A percentile compares a stretch with the other conserved stretches of the same genome.
phyloP scores from a whole-genome alignment of 2,329 filamentous ascomycete genomes.

The Falciphora oryzae region DNA sequence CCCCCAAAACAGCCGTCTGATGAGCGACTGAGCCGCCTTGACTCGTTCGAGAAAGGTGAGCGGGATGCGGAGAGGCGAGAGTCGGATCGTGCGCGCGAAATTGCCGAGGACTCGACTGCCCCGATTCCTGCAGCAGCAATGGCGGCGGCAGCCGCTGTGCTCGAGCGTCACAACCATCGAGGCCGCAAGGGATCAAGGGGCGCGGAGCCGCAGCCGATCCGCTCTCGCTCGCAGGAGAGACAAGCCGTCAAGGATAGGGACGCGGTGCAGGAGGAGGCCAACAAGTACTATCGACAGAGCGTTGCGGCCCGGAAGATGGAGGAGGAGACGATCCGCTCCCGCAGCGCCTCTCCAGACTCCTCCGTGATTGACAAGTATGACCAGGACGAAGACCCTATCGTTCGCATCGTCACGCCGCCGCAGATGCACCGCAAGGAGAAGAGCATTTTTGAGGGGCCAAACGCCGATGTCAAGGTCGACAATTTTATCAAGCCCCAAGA shows the following conservation, averaged over 20 bases:
- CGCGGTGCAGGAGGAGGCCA: slow-evolving; percentile 48
- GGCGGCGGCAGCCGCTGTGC: slow-evolving; percentile 37
- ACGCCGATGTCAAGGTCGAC: slow-evolving; percentile 60
- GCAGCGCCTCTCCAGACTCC: slow-evolving; percentile 42
- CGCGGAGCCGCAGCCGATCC: slow-evolving; percentile 26
- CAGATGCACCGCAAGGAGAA: slow-evolving; percentile 42
- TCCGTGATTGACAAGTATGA: slow-evolving; percentile 54
- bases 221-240: slow-evolving; percentile 13
- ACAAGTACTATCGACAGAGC: slow-evolving; percentile 52
- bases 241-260: slow-evolving; percentile 14
- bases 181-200: slow-evolving; percentile 22
- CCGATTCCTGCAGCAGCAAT: slow-evolving; percentile 40
- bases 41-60: slow-evolving; percentile 43
- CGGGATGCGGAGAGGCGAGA: slow-evolving; percentile 35
- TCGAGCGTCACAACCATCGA: slow-evolving; percentile 29
- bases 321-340: slow-evolving; percentile 47
- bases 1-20: slow-evolving; percentile 14
- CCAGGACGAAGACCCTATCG: slow-evolving; percentile 29
- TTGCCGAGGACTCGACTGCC: slow-evolving; percentile 41
- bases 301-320: slow-evolving; percentile 47
- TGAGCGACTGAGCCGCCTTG: slow-evolving; percentile 41
- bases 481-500: slow-evolving; percentile 51
- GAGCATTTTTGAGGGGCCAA: slow-evolving; percentile 49
- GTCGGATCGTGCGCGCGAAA: slow-evolving; percentile 32
- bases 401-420: slow-evolving; percentile 50